Percentiles rank a stretch among this genome's conserved stretches.
Conservation (phyloP, 441 rosid species). For the Euphorbia celastroides region DNA sequence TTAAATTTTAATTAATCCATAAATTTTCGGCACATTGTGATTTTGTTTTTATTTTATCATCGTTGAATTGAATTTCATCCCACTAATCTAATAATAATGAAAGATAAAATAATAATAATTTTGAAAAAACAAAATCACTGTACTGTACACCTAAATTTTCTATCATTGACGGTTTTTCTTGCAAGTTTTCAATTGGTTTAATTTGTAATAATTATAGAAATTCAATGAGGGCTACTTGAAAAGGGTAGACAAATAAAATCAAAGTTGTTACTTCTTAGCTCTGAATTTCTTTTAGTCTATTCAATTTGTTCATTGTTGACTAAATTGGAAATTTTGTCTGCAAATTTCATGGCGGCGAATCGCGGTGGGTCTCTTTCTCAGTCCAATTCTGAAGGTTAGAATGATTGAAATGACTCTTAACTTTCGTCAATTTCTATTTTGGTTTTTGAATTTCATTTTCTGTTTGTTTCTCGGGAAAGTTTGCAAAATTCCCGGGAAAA, state of each 20-base stretch:
- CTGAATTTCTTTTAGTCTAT: slow-evolving; percentile 5
- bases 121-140: too few relatives aligned
- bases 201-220: slow-evolving; percentile 14
- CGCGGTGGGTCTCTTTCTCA: slow-evolving; percentile 42
- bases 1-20: too few relatives aligned
- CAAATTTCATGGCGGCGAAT: slow-evolving; percentile 42
- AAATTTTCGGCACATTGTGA: too few relatives aligned
- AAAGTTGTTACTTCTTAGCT: not conserved
- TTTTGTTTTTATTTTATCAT: too few relatives aligned
- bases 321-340: slow-evolving; percentile 12
- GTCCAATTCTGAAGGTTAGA: slow-evolving; percentile 35
- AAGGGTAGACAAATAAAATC: not conserved
- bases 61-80: too few relatives aligned
- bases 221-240: slow-evolving; percentile 4
- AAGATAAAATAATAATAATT: too few relatives aligned
- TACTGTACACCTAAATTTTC: too few relatives aligned
- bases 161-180: not conserved
- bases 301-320: slow-evolving; percentile 8
- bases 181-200: slow-evolving; percentile 9
- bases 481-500: not conserved
- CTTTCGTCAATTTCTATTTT: not conserved
- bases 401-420: slow-evolving; percentile 12
- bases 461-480: slow-evolving; percentile 23
- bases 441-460: not conserved
- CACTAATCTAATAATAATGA: too few relatives aligned